A percentile compares a stretch with the other conserved stretches of the same genome.
phyloP scores from a whole-genome alignment of 148 eudicot species.

The Linanthus parryae region DNA sequence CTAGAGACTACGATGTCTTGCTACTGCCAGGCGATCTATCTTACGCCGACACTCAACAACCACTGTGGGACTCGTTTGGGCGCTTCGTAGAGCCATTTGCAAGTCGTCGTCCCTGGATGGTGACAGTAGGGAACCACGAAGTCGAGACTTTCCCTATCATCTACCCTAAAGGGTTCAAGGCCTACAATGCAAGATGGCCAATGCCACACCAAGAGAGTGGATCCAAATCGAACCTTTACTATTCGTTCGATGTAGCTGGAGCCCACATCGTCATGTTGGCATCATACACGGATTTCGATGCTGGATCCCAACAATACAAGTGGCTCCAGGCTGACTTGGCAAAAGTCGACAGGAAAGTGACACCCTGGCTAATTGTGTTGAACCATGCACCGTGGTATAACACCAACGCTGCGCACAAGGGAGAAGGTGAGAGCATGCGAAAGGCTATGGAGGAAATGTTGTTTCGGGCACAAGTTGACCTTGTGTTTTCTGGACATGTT shows the following conservation, averaged over 20 bases:
- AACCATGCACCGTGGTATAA: conserved; percentile 89
- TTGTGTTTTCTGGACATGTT: conserved; percentile 77
- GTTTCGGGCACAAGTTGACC: conserved; percentile 55
- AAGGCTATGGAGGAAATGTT: conserved; percentile 59
- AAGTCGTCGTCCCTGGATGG: conserved; percentile 87
- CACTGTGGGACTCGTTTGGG: conserved; percentile 90
- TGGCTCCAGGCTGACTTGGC: conserved; percentile 66
- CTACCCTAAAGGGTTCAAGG: conserved; percentile 59
- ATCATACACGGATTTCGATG: conserved; percentile 51
- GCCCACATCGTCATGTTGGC: conserved; percentile 72
- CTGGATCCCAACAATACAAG: conserved; percentile 60
- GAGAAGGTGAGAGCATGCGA: conserved; percentile 88
- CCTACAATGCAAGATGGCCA: conserved; percentile 75
- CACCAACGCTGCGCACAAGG: conserved; percentile 60
- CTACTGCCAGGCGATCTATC: conserved; percentile 70
- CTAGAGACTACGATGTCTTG: conserved; percentile 57
- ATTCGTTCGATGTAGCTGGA: conserved; percentile 70
- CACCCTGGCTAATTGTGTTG: conserved; percentile 70
- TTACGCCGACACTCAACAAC: conserved; percentile 68
- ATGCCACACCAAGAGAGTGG: conserved; percentile 79
- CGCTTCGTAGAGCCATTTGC: conserved; percentile 73
- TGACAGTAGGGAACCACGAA: conserved; percentile 72
- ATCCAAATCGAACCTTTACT: conserved; percentile 69
- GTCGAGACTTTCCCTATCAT: conserved; percentile 51
- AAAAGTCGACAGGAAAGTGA: conserved; percentile 33